phyloP scores from a whole-genome alignment of 129 eudicot species.

The Flaveria brownii region DNA sequence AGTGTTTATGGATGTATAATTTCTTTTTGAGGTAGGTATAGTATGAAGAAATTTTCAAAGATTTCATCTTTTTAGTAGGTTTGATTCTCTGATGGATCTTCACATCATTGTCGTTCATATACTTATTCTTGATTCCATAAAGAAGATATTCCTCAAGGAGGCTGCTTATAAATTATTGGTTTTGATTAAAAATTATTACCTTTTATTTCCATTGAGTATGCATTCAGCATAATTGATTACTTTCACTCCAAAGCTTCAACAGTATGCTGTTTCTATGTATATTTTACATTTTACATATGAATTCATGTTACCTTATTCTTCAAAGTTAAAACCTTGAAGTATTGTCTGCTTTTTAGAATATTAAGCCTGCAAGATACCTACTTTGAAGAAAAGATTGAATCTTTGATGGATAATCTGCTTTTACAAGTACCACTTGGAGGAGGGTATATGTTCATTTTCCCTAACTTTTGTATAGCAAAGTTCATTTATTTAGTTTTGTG shows the following conservation, averaged over 20 bases:
- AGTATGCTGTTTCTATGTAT: not conserved
- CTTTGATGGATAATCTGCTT: slow-evolving; percentile 54
- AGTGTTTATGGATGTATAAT: too few relatives aligned
- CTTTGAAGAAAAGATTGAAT: slow-evolving; percentile 56
- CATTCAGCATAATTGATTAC: slow-evolving; percentile 16
- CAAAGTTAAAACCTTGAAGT: slow-evolving; percentile 10
- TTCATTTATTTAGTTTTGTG: not conserved
- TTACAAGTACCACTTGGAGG: slow-evolving; percentile 76
- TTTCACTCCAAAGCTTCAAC: slow-evolving; percentile 24
- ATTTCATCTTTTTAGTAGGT: slow-evolving; percentile 16
- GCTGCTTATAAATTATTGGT: not conserved
- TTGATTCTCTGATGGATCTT: slow-evolving; percentile 28
- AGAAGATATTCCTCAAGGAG: slow-evolving; percentile 7
- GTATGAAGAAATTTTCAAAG: slow-evolving; percentile 3
- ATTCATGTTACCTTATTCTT: not conserved
- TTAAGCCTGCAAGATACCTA: slow-evolving; percentile 75
- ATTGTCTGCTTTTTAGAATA: slow-evolving; percentile 48
- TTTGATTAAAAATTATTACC: slow-evolving; percentile 9
- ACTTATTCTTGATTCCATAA: slow-evolving; percentile 16
- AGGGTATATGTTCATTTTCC: slow-evolving; percentile 69
- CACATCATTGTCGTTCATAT: slow-evolving; percentile 28
- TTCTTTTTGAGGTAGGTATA: too few relatives aligned
- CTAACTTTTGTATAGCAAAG: slow-evolving; percentile 4
- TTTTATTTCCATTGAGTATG: slow-evolving; percentile 31
- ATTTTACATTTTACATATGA: not conserved